phyloP scores from a whole-genome alignment of 345 rosid genomes.

The Gossypium anomalum region DNA sequence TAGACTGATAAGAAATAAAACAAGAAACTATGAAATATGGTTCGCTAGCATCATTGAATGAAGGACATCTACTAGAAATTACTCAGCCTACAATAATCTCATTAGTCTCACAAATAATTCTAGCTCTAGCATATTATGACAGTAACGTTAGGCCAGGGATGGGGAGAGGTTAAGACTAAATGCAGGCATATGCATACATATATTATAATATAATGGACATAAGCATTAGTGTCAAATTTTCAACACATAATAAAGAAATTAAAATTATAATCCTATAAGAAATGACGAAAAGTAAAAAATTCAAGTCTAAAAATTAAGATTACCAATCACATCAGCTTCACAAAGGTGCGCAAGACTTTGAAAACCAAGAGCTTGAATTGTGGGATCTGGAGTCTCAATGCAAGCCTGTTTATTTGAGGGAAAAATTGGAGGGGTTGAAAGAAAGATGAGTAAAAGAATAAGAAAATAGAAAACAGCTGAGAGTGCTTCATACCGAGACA shows the following conservation, averaged over 20 bases:
- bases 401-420: constrained; percentile 57
- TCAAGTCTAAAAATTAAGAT: constrained; percentile 16
- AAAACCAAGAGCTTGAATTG: constrained; percentile 76
- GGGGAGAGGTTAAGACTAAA: neutral
- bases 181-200: neutral
- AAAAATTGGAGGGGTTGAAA: neutral
- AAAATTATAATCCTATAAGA: neutral
- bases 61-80: neutral
- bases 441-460: constrained; percentile 17
- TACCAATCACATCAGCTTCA: constrained; percentile 97
- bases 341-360: constrained; percentile 93
- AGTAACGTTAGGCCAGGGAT: neutral
- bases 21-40: neutral
- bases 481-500: constrained; percentile 62
- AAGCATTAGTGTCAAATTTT: neutral
- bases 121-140: neutral
- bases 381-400: constrained; percentile 68
- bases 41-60: neutral
- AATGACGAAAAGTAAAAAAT: neutral
- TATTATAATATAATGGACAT: neutral
- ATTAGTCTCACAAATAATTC: neutral
- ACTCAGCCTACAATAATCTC: neutral
- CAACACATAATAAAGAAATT: neutral
- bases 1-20: neutral
- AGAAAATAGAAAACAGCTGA: constrained; percentile 20